phyloP scores from a whole-genome alignment of 805 yeast species.

The Cyberlindnera lachancei region DNA sequence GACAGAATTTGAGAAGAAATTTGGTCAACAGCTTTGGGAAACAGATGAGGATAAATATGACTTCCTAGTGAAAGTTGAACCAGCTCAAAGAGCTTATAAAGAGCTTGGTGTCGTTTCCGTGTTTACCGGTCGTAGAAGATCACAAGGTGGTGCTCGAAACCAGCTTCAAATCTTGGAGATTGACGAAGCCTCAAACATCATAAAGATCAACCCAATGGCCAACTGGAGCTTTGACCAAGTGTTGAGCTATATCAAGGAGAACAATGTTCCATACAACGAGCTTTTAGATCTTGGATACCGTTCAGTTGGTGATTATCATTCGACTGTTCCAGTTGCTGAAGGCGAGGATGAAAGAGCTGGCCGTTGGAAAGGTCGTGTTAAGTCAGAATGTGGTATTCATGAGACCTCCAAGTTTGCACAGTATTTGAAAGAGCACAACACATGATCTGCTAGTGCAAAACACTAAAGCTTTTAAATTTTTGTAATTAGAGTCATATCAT shows the following conservation, averaged over 20 bases:
- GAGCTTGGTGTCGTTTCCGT: slow-evolving; percentile 74
- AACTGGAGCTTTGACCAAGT: slow-evolving; percentile 77
- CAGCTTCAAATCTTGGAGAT: slow-evolving; percentile 67
- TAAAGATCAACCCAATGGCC: slow-evolving; percentile 86
- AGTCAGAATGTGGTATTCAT: slow-evolving; percentile 96
- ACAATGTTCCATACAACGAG: slow-evolving; percentile 80
- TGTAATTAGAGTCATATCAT: no score
- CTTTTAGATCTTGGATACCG: slow-evolving; percentile 81
- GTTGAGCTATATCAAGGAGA: slow-evolving; percentile 53
- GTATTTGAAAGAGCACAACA: slow-evolving; percentile 30
- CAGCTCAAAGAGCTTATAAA: slow-evolving; percentile 75
- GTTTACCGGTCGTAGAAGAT: slow-evolving; percentile 82
- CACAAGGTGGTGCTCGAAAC: slow-evolving; percentile 84
- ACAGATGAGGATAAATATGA: slow-evolving; percentile 76
- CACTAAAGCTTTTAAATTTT: no score
- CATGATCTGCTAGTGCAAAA: background rate
- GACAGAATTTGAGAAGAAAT: slow-evolving; percentile 51
- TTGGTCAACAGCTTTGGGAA: slow-evolving; percentile 83
- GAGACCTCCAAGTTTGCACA: slow-evolving; percentile 69
- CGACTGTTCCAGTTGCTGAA: slow-evolving; percentile 80
- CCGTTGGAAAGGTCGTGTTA: slow-evolving; percentile 87
- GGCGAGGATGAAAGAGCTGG: slow-evolving; percentile 98
- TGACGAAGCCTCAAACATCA: slow-evolving; percentile 58
- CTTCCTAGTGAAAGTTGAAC: slow-evolving; percentile 86
- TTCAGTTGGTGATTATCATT: slow-evolving; percentile 93